Evolutionary conservation across 2,329 filamentous ascomycete genomes (phyloP), one percentile per base, ranked within the genome.

Genomic region (Teratosphaeria destructans): DNA sequence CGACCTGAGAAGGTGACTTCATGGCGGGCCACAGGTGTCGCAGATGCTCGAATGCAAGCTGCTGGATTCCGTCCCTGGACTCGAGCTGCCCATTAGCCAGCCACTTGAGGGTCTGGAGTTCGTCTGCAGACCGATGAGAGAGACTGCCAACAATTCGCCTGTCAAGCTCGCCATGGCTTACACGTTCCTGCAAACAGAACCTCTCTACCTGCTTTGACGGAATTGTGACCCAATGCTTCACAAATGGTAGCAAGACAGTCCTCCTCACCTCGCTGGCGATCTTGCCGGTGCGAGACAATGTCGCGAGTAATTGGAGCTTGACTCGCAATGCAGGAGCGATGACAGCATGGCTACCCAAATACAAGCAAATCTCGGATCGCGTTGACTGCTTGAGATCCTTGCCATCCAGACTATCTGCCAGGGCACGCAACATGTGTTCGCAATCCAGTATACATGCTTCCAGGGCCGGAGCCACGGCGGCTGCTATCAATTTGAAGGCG

Each of bases 401-500:
- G 14, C 59, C 59, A 14, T 63, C 61, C 11, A 94, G 71, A 0
- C 80, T 75, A 35, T 78, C 79, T 61, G 82, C 79, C 5, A 96
- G 72, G 2, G 86, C 81, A 23, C 82, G 82, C 29, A 81, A 77
- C 53, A 96, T 79, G 62, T 94, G 86, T 32, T 81, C 82, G 3
- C 84, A 77, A 69, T 97, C 91, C 65, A 96, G 82, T 3, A 93
- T 81, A 68, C 87, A 95, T 73, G 96, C 94, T 73, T 96, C 92
- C 10, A 96, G 75, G 1, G 82, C 83, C 0, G 89, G 89, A 23
- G 90, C 72, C n/a, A 96, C 74, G 43, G 88, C 79, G 23, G 83
- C 78, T 23, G 83, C 80, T 0, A 94, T 69, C 23, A 95, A 74
- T 60, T 83, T 85, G 52, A 80, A 76, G 2, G 77, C 76, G 58